phyloP scores from a whole-genome alignment of 768 basidiomycete species.

The Trametes cubensis region DNA sequence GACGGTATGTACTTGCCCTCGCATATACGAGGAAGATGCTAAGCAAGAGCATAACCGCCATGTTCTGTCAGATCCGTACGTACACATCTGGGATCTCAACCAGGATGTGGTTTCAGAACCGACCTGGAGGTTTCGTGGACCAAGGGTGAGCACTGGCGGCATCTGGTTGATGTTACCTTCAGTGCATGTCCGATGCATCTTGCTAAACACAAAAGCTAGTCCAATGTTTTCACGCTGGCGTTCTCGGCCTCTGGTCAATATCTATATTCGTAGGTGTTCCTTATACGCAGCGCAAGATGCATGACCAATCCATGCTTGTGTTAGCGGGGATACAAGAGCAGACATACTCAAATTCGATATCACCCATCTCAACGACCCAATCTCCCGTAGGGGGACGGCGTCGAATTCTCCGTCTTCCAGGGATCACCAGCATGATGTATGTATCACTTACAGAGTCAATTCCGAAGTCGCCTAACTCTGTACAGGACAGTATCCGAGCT shows the following conservation, averaged over 20 bases:
- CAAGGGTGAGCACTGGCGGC: conserved; percentile 26
- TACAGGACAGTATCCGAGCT: conserved; percentile 65
- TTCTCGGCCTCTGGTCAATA: conserved; percentile 70
- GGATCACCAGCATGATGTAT: conserved; percentile 30
- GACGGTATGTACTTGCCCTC: conserved; percentile 32
- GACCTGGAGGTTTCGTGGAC: conserved; percentile 33
- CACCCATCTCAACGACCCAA: conserved; percentile 6
- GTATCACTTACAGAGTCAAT: neutral
- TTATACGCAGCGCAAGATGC: neutral
- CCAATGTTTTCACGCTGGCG: conserved; percentile 69
- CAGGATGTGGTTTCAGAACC: conserved; percentile 34
- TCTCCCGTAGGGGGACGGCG: neutral
- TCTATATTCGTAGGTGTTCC: conserved; percentile 61
- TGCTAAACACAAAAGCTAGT: conserved; percentile 40
- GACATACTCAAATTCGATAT: conserved; percentile 32
- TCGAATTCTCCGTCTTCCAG: conserved; percentile 6
- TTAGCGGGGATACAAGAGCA: conserved; percentile 31
- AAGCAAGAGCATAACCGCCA: neutral
- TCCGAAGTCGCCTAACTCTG: neutral
- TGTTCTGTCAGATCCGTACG: conserved; percentile 31
- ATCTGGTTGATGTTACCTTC: neutral
- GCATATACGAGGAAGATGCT: neutral
- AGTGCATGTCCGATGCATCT: conserved; percentile 1
- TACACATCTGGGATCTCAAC: conserved; percentile 42
- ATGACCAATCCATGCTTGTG: neutral